A percentile compares a stretch with the other conserved stretches of the same genome.
These are phyloP conservation scores for Colletotrichum godetiae DNA, from an alignment of 2,329 filamentous ascomycete genomes.

Conservation along the genomic window DNA sequence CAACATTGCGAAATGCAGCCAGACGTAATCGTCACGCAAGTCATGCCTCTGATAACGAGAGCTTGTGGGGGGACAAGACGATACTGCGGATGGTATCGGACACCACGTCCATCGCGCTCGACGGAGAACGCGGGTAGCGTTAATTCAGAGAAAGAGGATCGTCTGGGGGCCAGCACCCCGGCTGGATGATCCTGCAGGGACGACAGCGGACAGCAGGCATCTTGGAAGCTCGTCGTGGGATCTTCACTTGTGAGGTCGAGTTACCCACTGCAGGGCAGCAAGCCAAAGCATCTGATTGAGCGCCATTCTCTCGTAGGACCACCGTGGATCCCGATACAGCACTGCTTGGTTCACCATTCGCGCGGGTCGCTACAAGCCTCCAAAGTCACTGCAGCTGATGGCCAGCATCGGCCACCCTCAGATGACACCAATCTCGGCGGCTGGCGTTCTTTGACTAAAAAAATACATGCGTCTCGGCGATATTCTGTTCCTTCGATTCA, in stretches of 20 bases:
- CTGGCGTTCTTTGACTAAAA: neutral
- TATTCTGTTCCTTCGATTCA: neutral
- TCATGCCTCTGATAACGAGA: neutral
- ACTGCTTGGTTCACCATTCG: neutral
- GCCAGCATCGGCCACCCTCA: neutral
- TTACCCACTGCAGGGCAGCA: neutral
- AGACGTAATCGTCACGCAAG: slow-evolving; percentile 19
- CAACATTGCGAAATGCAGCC: neutral
- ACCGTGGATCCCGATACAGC: neutral
- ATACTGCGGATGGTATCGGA: neutral
- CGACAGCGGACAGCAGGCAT: neutral
- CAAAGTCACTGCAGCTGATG: neutral
- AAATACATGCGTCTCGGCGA: neutral
- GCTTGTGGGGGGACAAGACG: neutral
- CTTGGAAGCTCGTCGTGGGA: slow-evolving; percentile 18
- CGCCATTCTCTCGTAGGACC: neutral
- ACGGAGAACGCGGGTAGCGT: slow-evolving; percentile 18
- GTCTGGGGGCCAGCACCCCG: slow-evolving; percentile 6
- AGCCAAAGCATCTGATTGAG: neutral
- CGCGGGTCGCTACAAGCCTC: neutral
- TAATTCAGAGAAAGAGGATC: slow-evolving; percentile 5
- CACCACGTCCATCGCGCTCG: neutral
- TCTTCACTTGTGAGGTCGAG: slow-evolving; percentile 4
- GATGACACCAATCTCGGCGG: neutral
- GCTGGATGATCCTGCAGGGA: slow-evolving; percentile 19